Base-by-base conservation (phyloP, 805 yeast species). In the Ascoidea rubescens region DNA sequence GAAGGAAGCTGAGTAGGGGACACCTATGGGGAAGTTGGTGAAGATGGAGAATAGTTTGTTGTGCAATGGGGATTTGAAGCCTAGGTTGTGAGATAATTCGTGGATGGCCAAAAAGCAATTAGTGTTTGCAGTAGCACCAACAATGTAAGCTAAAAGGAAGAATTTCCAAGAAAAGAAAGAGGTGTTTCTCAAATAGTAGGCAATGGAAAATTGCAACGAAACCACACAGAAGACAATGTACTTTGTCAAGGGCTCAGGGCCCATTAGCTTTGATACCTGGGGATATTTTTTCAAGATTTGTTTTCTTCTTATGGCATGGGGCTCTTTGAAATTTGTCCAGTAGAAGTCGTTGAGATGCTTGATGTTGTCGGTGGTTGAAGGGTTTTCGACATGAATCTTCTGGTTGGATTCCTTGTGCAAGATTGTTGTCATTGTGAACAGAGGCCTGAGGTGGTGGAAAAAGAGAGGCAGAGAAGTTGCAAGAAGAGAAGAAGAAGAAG, bases 101-200 rank as follows among this genome's bases (percentile, higher is more conserved):
- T 89, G 97, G 58, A 89, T 87, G 31, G 95, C 91, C 56, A 89
- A 71, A 62, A 88, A 89, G 46, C 85, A 67, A 60, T 90, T 89
- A 62, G 90, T 96, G 63, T 80, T 83, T 52, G 86, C 77, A 6
- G 95, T 86, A 14, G 93, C 96, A 2, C 96, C 97, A 51, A 89
- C 71, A 21, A 84, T 67, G 60, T 89, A 89, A 5, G 95, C 91
- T 10, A 78, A 62, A 0, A 73, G 57, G 60, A 85, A 65, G 61
- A 84, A 86, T 57, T 72, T 71, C 69, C 72, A 72, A 31, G 74
- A 64, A 47, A 76, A 66, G 31, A 83, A 73, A 31, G 74, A 62
- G 1, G 81, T 73, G 59, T 83, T 64, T 53, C 84, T 71, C 50
- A 89, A 67, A 52, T 72, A 64, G 60, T 75, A 81, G 0, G 96